Percentiles rank a stretch among this genome's conserved stretches.
Evolutionary conservation across 1,284 basidiomycete species (phyloP).

Genomic region (Puccinia hordei): DNA sequence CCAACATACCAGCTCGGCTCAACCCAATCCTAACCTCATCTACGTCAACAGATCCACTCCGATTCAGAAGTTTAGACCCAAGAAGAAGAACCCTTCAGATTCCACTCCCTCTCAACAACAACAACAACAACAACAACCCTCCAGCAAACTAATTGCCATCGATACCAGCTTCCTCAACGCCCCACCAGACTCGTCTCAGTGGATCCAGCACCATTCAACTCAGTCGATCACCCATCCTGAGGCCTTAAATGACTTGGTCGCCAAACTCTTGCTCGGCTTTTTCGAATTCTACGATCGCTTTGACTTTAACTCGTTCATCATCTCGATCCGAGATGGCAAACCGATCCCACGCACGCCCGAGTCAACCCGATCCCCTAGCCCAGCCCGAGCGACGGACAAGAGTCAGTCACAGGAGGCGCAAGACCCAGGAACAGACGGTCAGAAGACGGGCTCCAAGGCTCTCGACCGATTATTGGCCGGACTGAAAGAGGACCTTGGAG

Average conservation of each 20-base stretch:
- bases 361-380: too few species aligned
- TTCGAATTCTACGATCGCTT: slow-evolving; percentile 18
- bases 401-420: background rate
- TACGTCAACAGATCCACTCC: background rate
- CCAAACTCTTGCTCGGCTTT: slow-evolving; percentile 20
- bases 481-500: background rate
- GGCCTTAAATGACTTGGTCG: background rate
- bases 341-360: background rate
- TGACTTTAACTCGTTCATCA: background rate
- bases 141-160: background rate
- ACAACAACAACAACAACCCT: too few species aligned
- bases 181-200: background rate
- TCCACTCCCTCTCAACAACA: too few species aligned
- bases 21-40: background rate
- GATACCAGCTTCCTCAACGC: slow-evolving; percentile 15
- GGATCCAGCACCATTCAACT: background rate
- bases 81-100: background rate
- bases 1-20: background rate
- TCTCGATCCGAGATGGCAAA: slow-evolving; percentile 25
- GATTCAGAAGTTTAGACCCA: background rate
- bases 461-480: background rate
- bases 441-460: too few species aligned
- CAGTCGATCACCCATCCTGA: too few species aligned
- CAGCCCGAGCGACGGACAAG: background rate
- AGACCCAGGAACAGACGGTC: background rate